Base-by-base conservation (phyloP, 768 basidiomycete genomes). In the Lentinula sp. region DNA sequence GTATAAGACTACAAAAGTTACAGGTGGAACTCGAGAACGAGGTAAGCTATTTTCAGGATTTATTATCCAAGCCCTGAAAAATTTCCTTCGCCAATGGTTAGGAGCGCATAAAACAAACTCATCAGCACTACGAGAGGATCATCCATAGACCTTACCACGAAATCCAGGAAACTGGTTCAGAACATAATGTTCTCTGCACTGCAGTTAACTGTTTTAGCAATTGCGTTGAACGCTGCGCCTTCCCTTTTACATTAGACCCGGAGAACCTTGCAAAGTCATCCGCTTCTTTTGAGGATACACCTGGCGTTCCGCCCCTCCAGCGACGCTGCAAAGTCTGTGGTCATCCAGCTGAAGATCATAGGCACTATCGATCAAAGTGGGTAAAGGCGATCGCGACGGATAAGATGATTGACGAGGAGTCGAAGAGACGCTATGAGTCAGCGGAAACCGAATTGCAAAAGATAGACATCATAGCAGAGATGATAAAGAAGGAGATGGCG, bases 301-400 rank as follows among this genome's bases (percentile, higher is more conserved):
- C 53, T n/a, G 57, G 37, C 9, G 59, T 28, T n/a, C 66, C 64
- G 42, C n/a, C 16, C 12, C 33, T 4, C 15, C 36, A 33, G 20
- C 23, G 32, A 3, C 32, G 48, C 18, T 33, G 35, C 33, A 32
- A 5, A 37, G 42, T 43, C 42, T 69, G 68, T 45, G 39, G 57
- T 4, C 68, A 69, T 51, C 55, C 59, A 4, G 61, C 52, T 23
- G 41, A 45, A 5, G 49, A 52, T 23, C 67, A 68, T 52, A 58
- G 54, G 0, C 69, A 67, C 55, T 67, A 59, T 50, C 51, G 65
- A 45, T 23, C 62, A 1, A 50, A 36, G 13, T 68, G 67, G 67
- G 56, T 42, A 12, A 37, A 60, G 16, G 41, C 60, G 28, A 57
- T 46, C 45, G 35, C 62, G n/a, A 48, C 28, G n/a, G 54, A 66